These are phyloP conservation scores for Fraxinus xanthoxyloides DNA, from an alignment of 305 asterid species.

Conservation along the genomic window DNA sequence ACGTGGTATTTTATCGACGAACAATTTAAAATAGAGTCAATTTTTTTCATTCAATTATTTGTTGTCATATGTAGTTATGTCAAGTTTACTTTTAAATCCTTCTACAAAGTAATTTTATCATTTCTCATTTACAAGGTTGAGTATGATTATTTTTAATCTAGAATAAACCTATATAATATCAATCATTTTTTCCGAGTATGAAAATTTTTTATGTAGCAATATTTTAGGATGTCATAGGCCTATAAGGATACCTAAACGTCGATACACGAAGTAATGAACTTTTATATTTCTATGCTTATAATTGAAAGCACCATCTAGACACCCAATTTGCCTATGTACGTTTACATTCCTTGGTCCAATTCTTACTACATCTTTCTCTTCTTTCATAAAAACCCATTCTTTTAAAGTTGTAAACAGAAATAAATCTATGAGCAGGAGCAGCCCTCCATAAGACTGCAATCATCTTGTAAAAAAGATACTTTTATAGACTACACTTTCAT, in stretches of 20 bases:
- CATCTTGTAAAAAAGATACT: constrained; percentile 32
- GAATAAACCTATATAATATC: not conserved
- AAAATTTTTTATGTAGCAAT: not conserved
- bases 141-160: not conserved
- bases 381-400: not conserved
- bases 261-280: not conserved
- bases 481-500: constrained; percentile 39
- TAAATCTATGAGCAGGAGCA: not conserved
- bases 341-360: constrained; percentile 48
- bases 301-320: constrained; percentile 27
- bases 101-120: no score
- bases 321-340: not conserved
- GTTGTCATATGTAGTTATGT: no score
- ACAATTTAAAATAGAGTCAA: no score
- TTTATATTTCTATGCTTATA: not conserved
- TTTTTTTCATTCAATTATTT: no score
- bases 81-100: no score
- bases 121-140: not conserved
- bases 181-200: no score
- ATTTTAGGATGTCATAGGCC: not conserved
- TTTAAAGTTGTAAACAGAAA: constrained; percentile 11
- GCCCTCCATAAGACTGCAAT: constrained; percentile 37
- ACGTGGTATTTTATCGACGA: no score
- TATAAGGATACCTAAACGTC: not conserved
- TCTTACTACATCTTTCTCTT: constrained; percentile 14